These are phyloP conservation scores for Scutellaria baicalensis DNA, from an alignment of 257 asterid genomes.

Conservation along the genomic window DNA sequence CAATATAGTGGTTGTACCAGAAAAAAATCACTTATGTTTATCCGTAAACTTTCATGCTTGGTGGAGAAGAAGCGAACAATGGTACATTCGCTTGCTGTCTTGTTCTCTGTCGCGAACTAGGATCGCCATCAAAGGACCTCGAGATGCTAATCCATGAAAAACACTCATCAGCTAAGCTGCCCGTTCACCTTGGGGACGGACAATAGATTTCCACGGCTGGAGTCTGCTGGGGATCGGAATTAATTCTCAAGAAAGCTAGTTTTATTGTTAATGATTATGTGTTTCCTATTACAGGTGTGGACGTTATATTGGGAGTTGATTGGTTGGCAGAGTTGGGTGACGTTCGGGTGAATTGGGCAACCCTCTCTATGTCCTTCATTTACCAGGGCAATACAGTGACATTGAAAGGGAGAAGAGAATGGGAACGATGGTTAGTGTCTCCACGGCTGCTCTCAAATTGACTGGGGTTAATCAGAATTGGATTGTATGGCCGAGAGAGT, in stretches of 20 bases:
- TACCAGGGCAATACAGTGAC: not conserved
- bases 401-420: not conserved
- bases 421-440: not conserved
- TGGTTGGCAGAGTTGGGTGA: not conserved
- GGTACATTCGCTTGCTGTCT: no score
- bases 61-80: no score
- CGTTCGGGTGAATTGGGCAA: not conserved
- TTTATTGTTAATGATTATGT: not conserved
- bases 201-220: not conserved
- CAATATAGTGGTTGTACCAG: no score
- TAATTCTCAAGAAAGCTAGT: not conserved
- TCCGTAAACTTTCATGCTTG: no score
- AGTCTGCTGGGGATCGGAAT: not conserved
- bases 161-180: not conserved
- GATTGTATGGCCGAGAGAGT: not conserved
- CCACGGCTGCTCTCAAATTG: not conserved
- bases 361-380: not conserved
- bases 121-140: no score
- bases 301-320: no score
- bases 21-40: no score
- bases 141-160: no score
- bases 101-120: no score
- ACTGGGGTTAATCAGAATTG: not conserved
- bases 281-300: not conserved
- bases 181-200: not conserved